Base-by-base conservation (phyloP, 2,329 filamentous ascomycete species). In the Aspergillus glaucus region DNA sequence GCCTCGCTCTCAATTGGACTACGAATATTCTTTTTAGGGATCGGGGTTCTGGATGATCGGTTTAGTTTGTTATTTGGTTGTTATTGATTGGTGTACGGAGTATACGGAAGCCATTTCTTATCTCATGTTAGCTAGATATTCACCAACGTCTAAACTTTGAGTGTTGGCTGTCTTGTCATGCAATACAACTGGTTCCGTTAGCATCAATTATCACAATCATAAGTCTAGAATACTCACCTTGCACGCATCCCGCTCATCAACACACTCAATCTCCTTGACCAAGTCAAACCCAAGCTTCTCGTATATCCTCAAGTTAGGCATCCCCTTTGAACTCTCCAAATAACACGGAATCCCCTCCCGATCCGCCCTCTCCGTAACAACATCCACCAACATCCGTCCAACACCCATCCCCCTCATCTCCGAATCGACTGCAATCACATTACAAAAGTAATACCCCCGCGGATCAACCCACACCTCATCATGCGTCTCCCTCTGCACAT, bases 391-490 rank as follows among this genome's bases (percentile, higher is more conserved):
- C 53, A 75, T 73, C 51, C 79, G 79, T 0, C 85, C 86, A 2
- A 88, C 78, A 0, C 85, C 85, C 57, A 76, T 79, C 0, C 84
- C 83, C 62, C 88, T 85, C 28, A 76, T 76, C 44, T 81, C 77
- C 0, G 84, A 82, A 14, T 80, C 64, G 1, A 88, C 85, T 0
- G 85, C 84, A 58, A 88, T 80, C 52, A 88, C 86, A 59, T 88
- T 89, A 55, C 86, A 84, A 56, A 88, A 88, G 60, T 87, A 88
- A 60, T 88, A 88, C 0, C 86, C 86, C 4, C 76, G 72, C 0
- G 77, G 74, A 49, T 86, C 82, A 0, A 72, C 79, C 85, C 85
- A 88, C 3, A 87, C 67, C 22, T 78, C 68, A 0, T 71, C 69
- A 48, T 88, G 85, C 1, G 79, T 81, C 36, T 79, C 70, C 0